phyloP scores from a whole-genome alignment of 2,329 filamentous ascomycete species.

The Cadophora malorum region DNA sequence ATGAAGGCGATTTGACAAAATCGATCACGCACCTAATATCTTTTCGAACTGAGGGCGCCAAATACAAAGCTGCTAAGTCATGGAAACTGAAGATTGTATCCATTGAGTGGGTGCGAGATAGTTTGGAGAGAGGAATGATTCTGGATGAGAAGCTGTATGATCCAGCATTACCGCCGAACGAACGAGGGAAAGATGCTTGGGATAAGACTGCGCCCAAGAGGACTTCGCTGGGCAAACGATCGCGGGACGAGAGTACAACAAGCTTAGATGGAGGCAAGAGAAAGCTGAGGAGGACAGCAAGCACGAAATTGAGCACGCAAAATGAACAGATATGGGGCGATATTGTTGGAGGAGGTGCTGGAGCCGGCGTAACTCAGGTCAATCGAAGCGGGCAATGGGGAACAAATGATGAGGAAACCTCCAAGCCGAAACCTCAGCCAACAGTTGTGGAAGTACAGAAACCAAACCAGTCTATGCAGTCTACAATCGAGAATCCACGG shows the following conservation, averaged over 20 bases:
- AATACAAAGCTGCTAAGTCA: constrained; percentile 84
- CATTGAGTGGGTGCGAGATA: constrained; percentile 85
- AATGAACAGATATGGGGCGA: constrained; percentile 89
- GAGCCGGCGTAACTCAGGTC: constrained; percentile 42
- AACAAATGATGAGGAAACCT: constrained; percentile 24
- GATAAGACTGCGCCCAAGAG: constrained; percentile 58
- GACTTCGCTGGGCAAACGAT: constrained; percentile 63
- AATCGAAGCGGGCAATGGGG: constrained; percentile 42
- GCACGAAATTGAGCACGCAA: constrained; percentile 80
- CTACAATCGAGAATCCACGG: constrained; percentile 30
- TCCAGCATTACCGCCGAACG: constrained; percentile 69
- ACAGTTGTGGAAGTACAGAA: background rate
- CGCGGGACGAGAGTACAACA: constrained; percentile 55
- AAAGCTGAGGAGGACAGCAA: constrained; percentile 87
- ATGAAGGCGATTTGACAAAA: constrained; percentile 86
- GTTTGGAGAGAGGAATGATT: constrained; percentile 84
- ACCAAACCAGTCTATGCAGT: constrained; percentile 6
- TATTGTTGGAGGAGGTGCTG: constrained; percentile 69
- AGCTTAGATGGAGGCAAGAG: constrained; percentile 66
- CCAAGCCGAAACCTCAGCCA: background rate
- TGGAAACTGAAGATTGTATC: constrained; percentile 85
- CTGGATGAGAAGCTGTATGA: constrained; percentile 87
- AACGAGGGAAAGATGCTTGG: constrained; percentile 83
- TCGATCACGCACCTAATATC: constrained; percentile 88
- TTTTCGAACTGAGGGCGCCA: constrained; percentile 78